Evolutionary conservation across 2,329 filamentous ascomycete genomes (phyloP).

Genomic region (Sporothrix variecibatus): DNA sequence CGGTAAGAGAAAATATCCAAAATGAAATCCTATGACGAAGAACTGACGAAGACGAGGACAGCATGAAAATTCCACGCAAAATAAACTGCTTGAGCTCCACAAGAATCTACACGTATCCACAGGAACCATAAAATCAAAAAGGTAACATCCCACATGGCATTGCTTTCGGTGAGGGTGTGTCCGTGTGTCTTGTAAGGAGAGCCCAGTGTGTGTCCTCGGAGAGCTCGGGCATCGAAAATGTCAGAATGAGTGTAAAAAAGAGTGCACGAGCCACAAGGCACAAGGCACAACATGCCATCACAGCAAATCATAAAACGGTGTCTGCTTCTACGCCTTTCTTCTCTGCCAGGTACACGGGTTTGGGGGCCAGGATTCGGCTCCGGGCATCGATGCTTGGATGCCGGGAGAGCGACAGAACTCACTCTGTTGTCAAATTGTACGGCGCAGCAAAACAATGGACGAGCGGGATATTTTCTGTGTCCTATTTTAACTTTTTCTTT

Average conservation of each 20-base stretch:
- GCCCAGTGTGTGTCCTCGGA: background rate
- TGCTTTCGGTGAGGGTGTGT: background rate
- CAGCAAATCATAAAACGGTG: background rate
- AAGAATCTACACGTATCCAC: background rate
- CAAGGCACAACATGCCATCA: background rate
- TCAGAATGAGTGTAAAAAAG: background rate
- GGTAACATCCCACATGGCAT: slow-evolving; percentile 4
- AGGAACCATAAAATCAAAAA: background rate
- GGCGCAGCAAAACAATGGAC: background rate
- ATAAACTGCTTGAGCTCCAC: too few relatives aligned
- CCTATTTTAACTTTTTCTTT: background rate
- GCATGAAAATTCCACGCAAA: too few relatives aligned
- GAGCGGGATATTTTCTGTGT: background rate
- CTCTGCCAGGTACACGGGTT: slow-evolving; percentile 17
- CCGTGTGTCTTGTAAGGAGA: background rate
- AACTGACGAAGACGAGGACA: background rate
- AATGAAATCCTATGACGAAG: background rate
- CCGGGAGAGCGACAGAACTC: background rate
- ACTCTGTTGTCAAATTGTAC: background rate
- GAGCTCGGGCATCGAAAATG: slow-evolving; percentile 4
- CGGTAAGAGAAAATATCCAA: background rate
- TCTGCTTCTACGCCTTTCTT: background rate
- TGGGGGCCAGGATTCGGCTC: slow-evolving; percentile 16
- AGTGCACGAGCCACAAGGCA: slow-evolving; percentile 8
- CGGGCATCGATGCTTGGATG: slow-evolving; percentile 5